These are phyloP conservation scores for Aristolochia fimbriata DNA, from an alignment of 164 flowering plant species.

Conservation along the genomic window DNA sequence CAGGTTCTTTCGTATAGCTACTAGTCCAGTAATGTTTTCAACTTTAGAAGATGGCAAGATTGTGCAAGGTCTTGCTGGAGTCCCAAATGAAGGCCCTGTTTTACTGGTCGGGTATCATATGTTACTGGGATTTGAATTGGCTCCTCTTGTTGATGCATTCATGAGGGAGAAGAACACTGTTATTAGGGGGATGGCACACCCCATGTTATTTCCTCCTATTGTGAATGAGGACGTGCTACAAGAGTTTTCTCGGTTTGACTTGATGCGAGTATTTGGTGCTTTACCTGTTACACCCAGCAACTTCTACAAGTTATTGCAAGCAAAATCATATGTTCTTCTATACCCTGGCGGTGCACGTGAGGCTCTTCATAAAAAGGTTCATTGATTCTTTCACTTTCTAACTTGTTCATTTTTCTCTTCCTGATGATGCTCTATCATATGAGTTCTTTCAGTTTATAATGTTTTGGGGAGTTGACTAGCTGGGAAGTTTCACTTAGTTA, in stretches of 20 bases:
- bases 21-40: slow-evolving; percentile 63
- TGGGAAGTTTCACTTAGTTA: background rate
- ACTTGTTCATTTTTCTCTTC: background rate
- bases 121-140: slow-evolving; percentile 71
- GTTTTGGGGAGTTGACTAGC: background rate
- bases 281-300: slow-evolving; percentile 62
- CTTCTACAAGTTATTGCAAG: slow-evolving; percentile 51
- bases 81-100: slow-evolving; percentile 87
- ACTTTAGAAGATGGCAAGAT: slow-evolving; percentile 74
- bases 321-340: slow-evolving; percentile 72
- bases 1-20: slow-evolving; percentile 37
- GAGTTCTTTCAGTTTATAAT: background rate
- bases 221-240: slow-evolving; percentile 13
- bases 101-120: slow-evolving; percentile 86
- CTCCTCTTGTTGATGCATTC: slow-evolving; percentile 49
- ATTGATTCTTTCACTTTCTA: background rate
- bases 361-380: slow-evolving; percentile 86
- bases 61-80: slow-evolving; percentile 75
- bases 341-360: slow-evolving; percentile 99
- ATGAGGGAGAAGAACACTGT: slow-evolving; percentile 58
- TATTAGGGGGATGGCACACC: slow-evolving; percentile 74
- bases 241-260: slow-evolving; percentile 34
- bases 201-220: slow-evolving; percentile 28
- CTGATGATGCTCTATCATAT: background rate
- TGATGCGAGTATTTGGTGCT: slow-evolving; percentile 60